A percentile compares a stretch with the other conserved stretches of the same genome.
Conservation (phyloP, 2,329 filamentous ascomycete species). For the Penicillium sumatraense region DNA sequence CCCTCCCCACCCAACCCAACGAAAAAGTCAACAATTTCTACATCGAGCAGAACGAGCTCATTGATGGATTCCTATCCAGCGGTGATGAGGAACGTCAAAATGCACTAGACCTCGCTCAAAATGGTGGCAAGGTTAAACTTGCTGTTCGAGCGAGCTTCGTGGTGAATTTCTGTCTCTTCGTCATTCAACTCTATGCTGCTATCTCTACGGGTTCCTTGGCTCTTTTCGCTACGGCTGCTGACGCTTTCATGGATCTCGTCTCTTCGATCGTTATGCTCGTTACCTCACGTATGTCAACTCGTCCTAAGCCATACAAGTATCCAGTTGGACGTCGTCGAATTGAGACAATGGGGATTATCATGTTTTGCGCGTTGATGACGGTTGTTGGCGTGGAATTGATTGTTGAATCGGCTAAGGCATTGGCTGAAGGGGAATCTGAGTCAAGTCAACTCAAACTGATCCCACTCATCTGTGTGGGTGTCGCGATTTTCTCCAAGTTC, state of each 20-base stretch:
- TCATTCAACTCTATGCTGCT: conserved; percentile 16
- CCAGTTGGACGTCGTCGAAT: conserved; percentile 14
- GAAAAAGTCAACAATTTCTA: conserved; percentile 13
- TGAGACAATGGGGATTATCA: conserved; percentile 14
- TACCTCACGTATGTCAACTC: conserved; percentile 13
- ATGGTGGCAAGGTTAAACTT: conserved; percentile 14
- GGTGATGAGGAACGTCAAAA: conserved; percentile 14
- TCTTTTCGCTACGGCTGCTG: conserved; percentile 12
- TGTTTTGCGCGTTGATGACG: conserved; percentile 14
- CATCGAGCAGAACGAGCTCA: conserved; percentile 16
- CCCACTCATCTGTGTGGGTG: conserved; percentile 10
- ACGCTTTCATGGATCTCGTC: conserved; percentile 17
- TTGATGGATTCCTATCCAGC: conserved; percentile 11
- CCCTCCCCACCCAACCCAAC: background rate
- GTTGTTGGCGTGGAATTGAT: conserved; percentile 11
- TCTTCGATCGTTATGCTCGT: conserved; percentile 16
- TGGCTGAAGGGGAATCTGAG: conserved; percentile 7
- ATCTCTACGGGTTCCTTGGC: conserved; percentile 9
- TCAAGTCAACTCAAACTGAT: conserved; percentile 7
- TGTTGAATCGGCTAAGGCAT: conserved; percentile 1
- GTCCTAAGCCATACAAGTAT: conserved; percentile 17
- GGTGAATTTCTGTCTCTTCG: conserved; percentile 16
- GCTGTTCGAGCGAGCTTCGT: conserved; percentile 14
- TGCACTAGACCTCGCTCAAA: conserved; percentile 10
- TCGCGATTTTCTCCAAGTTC: conserved; percentile 17